Conservation (phyloP, 2,329 filamentous ascomycete genomes). For the Pseudocercospora cruenta region DNA sequence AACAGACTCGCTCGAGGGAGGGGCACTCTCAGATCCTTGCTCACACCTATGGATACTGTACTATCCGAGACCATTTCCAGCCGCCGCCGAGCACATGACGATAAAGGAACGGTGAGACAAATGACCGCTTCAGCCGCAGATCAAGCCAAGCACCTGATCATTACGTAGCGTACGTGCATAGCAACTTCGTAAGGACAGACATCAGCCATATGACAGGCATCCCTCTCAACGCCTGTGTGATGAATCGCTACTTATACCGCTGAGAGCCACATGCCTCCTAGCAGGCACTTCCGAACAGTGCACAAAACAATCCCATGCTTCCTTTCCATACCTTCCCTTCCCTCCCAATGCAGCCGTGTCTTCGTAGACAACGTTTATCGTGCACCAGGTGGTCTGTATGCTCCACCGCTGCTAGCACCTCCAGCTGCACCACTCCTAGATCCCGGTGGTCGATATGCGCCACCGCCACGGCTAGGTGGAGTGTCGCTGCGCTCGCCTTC, state of each 20-base stretch:
- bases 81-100: slow-evolving; percentile 1
- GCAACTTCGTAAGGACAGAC: neutral
- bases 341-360: neutral
- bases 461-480: slow-evolving; percentile 20
- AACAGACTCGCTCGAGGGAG: neutral
- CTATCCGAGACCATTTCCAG: neutral
- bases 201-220: neutral
- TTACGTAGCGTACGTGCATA: neutral
- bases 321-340: neutral
- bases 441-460: slow-evolving; percentile 33
- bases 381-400: slow-evolving; percentile 33
- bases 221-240: neutral
- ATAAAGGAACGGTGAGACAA: neutral
- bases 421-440: slow-evolving; percentile 20
- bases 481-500: slow-evolving; percentile 30
- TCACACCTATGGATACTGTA: neutral
- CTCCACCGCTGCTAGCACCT: slow-evolving; percentile 28
- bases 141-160: neutral
- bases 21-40: neutral
- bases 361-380: slow-evolving; percentile 9
- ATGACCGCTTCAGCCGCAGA: neutral
- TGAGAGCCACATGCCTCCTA: neutral
- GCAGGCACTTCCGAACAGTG: neutral
- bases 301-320: neutral
- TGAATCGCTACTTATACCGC: neutral